These are phyloP conservation scores for Camellia granthamiana DNA, from an alignment of 148 eudicot species.

Conservation along the genomic window DNA sequence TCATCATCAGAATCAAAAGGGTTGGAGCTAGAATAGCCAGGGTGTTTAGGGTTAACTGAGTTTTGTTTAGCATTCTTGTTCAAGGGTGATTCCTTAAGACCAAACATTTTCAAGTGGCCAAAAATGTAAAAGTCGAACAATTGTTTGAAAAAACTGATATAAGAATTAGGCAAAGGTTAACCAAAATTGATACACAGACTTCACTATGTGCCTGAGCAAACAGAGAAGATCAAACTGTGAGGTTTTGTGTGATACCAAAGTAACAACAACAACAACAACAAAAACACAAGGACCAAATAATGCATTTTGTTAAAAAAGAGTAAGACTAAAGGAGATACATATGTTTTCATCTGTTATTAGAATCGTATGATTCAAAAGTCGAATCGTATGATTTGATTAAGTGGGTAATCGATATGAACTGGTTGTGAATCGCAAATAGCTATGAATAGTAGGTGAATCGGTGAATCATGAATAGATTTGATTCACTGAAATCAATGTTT, in stretches of 20 bases:
- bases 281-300: background rate
- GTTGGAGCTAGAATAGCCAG: slow-evolving; percentile 36
- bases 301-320: background rate
- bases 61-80: slow-evolving; percentile 51
- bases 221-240: background rate
- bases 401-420: no score
- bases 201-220: slow-evolving; percentile 5
- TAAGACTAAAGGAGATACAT: background rate
- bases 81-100: slow-evolving; percentile 62
- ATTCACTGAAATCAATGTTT: no score
- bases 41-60: slow-evolving; percentile 33
- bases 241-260: background rate
- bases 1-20: slow-evolving; percentile 87
- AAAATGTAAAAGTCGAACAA: background rate
- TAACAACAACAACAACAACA: background rate
- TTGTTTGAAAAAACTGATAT: background rate
- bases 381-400: no score
- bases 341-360: background rate
- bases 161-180: background rate
- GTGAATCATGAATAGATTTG: no score
- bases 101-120: slow-evolving; percentile 39
- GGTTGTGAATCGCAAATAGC: no score
- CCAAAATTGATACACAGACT: background rate
- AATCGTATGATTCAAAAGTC: no score
- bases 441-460: no score